phyloP scores from a whole-genome alignment of 2,329 filamentous ascomycete genomes.

The Venturia oleaginea region DNA sequence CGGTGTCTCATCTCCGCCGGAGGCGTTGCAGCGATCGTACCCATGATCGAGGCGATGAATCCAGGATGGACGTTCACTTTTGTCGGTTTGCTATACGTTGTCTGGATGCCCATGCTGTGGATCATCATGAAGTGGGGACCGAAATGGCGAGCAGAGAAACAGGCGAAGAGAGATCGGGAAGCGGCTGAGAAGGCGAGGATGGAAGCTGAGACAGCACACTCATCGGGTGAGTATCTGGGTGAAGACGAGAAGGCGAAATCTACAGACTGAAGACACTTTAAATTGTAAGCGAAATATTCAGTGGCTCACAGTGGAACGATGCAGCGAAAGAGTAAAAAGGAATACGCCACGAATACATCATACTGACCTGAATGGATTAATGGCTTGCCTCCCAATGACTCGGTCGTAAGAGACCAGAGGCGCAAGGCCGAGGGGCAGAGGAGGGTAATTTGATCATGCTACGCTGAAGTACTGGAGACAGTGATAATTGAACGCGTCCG shows the following conservation, averaged over 20 bases:
- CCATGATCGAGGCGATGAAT: slow-evolving; percentile 49
- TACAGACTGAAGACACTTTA: not conserved
- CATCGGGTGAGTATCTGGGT: not conserved
- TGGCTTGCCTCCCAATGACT: not conserved
- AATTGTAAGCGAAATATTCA: not conserved
- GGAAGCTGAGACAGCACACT: not conserved
- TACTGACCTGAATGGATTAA: not conserved
- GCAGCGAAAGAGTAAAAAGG: not conserved
- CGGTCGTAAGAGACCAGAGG: not conserved
- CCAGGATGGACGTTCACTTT: slow-evolving; percentile 41
- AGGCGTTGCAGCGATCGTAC: slow-evolving; percentile 50
- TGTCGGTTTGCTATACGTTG: slow-evolving; percentile 7
- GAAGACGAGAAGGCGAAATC: not conserved
- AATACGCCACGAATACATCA: not conserved
- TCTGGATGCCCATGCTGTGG: slow-evolving; percentile 12
- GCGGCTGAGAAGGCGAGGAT: slow-evolving; percentile 1
- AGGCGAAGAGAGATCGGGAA: slow-evolving; percentile 7
- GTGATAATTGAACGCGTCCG: too few species aligned
- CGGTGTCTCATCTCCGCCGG: slow-evolving; percentile 53
- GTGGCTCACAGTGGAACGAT: not conserved
- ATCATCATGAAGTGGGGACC: slow-evolving; percentile 9
- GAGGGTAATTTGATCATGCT: not conserved
- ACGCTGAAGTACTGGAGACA: too few species aligned
- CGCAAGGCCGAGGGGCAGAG: too few species aligned
- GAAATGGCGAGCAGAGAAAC: slow-evolving; percentile 10